These are phyloP conservation scores for Bertia moriformis DNA, from an alignment of 2,329 filamentous ascomycete genomes.

Conservation along the genomic window DNA sequence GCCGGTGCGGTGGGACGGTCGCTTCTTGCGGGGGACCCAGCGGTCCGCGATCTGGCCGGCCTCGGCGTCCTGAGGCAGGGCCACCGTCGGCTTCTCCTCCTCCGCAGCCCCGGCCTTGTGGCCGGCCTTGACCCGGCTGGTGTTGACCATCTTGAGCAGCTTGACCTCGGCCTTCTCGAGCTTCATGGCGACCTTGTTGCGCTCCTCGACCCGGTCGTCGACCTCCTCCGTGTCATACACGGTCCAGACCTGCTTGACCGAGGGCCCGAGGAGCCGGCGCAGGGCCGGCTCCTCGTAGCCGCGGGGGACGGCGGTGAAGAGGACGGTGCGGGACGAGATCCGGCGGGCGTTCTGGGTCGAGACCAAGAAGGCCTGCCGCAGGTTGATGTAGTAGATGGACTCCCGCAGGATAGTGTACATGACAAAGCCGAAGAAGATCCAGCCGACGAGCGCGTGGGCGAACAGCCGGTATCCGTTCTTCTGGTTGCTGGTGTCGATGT, in stretches of 20 bases:
- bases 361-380: conserved; percentile 82
- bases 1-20: conserved; percentile 64
- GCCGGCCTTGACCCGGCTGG: conserved; percentile 49
- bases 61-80: conserved; percentile 46
- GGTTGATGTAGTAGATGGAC: conserved; percentile 78
- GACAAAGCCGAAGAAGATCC: conserved; percentile 75
- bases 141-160: conserved; percentile 67
- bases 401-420: conserved; percentile 81
- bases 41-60: conserved; percentile 57
- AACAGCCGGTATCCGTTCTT: conserved; percentile 54
- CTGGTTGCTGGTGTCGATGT: conserved; percentile 40
- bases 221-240: conserved; percentile 63
- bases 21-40: conserved; percentile 60
- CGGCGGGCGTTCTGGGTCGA: conserved; percentile 72
- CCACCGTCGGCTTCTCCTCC: conserved; percentile 27
- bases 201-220: conserved; percentile 66
- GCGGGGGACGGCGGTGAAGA: conserved; percentile 73
- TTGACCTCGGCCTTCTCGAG: conserved; percentile 79
- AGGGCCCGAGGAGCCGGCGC: conserved; percentile 65
- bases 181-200: conserved; percentile 65
- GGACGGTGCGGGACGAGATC: conserved; percentile 77
- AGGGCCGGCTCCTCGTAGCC: conserved; percentile 66
- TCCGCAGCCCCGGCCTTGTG: conserved; percentile 41
- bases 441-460: conserved; percentile 65
- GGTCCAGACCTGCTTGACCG: conserved; percentile 76